Evolutionary conservation across 176 grass and related monocot genomes (phyloP).

Genomic region (Zea luxurians): DNA sequence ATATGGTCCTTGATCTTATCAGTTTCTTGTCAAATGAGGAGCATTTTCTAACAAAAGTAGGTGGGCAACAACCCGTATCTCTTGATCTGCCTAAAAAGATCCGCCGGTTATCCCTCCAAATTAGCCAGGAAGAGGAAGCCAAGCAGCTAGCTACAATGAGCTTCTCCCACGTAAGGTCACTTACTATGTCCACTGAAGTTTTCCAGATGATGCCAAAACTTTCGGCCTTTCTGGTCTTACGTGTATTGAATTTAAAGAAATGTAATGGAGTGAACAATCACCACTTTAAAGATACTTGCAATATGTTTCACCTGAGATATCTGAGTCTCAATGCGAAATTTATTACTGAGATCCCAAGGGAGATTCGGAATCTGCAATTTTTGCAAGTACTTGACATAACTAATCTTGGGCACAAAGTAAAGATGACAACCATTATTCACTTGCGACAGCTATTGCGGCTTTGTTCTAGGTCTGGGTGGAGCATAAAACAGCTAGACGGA

Average conservation of each 20-base stretch:
- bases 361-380: background rate
- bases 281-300: background rate
- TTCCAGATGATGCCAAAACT: background rate
- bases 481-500: background rate
- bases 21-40: conserved; percentile 26
- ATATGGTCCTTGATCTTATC: conserved; percentile 32
- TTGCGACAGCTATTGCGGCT: background rate
- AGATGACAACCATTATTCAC: background rate
- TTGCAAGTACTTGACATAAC: background rate
- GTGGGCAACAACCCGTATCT: background rate
- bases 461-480: accelerated
- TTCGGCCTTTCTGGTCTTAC: background rate
- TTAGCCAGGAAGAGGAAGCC: background rate
- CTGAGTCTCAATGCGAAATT: accelerated
- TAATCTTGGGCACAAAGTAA: accelerated
- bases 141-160: background rate
- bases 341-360: background rate
- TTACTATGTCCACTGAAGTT: background rate
- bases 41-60: conserved; percentile 4
- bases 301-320: conserved; percentile 20
- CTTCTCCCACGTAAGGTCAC: conserved; percentile 13
- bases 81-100: background rate
- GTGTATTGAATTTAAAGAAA: background rate
- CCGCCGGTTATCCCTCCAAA: background rate
- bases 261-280: background rate